A percentile compares a stretch with the other conserved stretches of the same genome.
Conservation (phyloP, 164 flowering plant genomes). For the Annona cherimola region DNA sequence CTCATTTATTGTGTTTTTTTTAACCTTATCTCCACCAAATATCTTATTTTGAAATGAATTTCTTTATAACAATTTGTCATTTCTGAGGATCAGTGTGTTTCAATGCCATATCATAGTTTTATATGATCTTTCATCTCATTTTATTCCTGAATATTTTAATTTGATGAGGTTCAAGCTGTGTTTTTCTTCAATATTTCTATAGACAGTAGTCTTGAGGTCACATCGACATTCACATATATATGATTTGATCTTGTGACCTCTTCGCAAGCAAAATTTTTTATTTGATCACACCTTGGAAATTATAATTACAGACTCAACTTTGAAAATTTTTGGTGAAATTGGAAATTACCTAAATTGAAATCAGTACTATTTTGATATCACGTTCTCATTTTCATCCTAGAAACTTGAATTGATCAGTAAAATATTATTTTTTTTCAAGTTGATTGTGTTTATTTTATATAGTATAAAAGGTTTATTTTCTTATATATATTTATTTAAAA, state of each 20-base stretch:
- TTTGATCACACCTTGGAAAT: background rate
- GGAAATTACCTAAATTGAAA: too few relatives aligned
- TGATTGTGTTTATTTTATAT: too few relatives aligned
- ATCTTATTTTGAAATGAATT: too few relatives aligned
- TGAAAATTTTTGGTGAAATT: background rate
- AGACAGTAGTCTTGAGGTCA: background rate
- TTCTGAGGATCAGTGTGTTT: background rate
- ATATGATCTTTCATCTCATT: background rate
- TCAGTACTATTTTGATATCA: background rate
- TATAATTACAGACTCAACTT: too few relatives aligned
- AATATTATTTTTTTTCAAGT: too few relatives aligned
- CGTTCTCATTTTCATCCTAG: background rate
- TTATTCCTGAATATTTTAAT: background rate
- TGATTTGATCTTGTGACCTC: background rate
- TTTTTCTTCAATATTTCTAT: background rate
- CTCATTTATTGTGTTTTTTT: too few relatives aligned
- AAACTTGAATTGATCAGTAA: background rate
- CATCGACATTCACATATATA: background rate
- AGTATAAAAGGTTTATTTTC: too few relatives aligned
- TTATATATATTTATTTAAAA: too few relatives aligned
- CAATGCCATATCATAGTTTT: background rate
- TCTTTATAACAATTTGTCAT: background rate
- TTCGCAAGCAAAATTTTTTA: background rate
- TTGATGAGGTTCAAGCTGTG: background rate
- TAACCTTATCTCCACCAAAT: too few relatives aligned